A percentile compares a stretch with the other conserved stretches of the same genome.
These are phyloP conservation scores for Pestalotiopsis sp. DNA, from an alignment of 2,329 filamentous ascomycete genomes.

Conservation along the genomic window DNA sequence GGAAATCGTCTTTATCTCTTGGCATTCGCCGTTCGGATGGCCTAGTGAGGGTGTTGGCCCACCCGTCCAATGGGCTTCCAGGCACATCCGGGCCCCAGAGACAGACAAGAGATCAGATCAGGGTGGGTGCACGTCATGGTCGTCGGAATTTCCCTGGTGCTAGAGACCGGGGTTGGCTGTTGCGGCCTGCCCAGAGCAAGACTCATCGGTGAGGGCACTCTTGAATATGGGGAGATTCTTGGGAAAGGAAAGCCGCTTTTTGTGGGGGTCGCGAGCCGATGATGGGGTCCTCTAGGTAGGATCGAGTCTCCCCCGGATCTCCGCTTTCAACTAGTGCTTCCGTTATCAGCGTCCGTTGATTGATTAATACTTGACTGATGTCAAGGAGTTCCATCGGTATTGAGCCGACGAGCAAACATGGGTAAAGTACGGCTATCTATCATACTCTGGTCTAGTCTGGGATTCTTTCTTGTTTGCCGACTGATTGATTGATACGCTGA, in stretches of 20 bases:
- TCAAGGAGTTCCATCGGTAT: not conserved
- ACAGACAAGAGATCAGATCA: no score
- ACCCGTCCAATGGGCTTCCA: not conserved
- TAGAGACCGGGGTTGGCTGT: not conserved
- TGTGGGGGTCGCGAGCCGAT: not conserved
- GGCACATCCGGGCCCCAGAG: not conserved
- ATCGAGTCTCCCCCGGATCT: not conserved
- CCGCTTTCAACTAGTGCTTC: not conserved
- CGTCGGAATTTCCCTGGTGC: not conserved
- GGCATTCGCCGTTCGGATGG: not conserved
- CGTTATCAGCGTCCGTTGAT: not conserved
- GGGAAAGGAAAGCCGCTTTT: not conserved
- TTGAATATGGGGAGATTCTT: not conserved
- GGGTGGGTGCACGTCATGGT: not conserved
- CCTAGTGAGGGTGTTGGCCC: not conserved
- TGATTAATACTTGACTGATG: not conserved
- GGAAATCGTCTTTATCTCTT: slow-evolving; percentile 5
- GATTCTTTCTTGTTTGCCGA: not conserved
- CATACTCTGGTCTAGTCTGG: not conserved
- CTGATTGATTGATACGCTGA: not conserved
- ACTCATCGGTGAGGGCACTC: not conserved
- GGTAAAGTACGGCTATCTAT: not conserved
- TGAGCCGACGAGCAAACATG: not conserved
- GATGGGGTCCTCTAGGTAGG: not conserved
- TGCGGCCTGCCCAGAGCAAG: not conserved